Percentiles rank a stretch among this genome's conserved stretches.
Conservation (phyloP, 202 grass and related monocot species). For the Elaeis oleifera region DNA sequence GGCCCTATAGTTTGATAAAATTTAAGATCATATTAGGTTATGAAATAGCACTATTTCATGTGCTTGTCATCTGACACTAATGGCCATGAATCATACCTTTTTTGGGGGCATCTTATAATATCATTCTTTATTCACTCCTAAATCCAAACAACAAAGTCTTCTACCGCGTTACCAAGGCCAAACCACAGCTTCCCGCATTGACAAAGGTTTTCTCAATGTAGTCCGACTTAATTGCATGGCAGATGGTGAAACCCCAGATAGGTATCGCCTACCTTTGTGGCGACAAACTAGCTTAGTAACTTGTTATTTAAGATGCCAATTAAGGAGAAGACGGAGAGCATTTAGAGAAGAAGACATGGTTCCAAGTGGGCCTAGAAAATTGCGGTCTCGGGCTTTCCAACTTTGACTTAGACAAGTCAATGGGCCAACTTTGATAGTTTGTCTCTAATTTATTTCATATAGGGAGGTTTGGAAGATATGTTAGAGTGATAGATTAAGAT, state of each 20-base stretch:
- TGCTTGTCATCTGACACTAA: no score
- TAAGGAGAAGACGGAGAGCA: not conserved
- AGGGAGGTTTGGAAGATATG: not conserved
- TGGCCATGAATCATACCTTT: no score
- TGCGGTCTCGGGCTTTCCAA: not conserved
- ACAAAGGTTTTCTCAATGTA: not conserved
- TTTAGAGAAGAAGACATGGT: not conserved
- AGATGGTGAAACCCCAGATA: constrained; percentile 1
- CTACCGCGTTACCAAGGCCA: not conserved
- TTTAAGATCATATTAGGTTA: no score
- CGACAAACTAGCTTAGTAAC: not conserved
- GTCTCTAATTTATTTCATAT: not conserved
- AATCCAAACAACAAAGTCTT: not conserved
- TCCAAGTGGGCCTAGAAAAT: not conserved
- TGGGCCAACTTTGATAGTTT: no score
- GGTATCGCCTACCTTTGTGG: not conserved
- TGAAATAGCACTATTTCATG: no score
- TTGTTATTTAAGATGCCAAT: constrained; percentile 1
- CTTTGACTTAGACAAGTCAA: not conserved
- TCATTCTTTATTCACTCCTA: no score
- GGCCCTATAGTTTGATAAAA: no score
- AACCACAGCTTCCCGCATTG: not conserved
- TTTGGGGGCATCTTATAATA: no score
- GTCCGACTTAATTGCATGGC: not conserved
- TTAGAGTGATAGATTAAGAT: no score